phyloP scores from a whole-genome alignment of 1,139 yeast genomes.

The Geotrichum bryndzae region DNA sequence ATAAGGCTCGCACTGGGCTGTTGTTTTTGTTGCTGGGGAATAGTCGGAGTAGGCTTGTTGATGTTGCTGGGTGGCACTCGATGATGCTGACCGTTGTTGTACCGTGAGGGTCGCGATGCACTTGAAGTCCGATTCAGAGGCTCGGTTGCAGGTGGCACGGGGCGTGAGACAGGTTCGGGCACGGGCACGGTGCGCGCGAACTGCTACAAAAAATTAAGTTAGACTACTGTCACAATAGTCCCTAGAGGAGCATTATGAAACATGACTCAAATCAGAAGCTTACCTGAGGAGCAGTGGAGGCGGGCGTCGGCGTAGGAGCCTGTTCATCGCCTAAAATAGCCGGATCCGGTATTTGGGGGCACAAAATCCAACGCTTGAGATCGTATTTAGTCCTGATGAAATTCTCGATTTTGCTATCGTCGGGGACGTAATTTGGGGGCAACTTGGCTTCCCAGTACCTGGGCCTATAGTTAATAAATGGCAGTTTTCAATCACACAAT shows the following conservation, averaged over 20 bases:
- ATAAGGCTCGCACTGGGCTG: constrained; percentile 15
- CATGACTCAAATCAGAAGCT: background rate
- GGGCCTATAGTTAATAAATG: background rate
- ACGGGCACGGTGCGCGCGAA: background rate
- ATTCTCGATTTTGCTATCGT: constrained; percentile 78
- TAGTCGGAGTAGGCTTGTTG: constrained; percentile 8
- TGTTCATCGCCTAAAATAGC: constrained; percentile 33
- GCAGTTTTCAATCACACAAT: background rate
- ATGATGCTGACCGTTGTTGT: background rate
- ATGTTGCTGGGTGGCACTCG: constrained; percentile 1
- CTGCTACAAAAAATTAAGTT: background rate
- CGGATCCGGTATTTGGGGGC: constrained; percentile 54
- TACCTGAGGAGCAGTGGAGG: background rate
- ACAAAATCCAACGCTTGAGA: constrained; percentile 71
- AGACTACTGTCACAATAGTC: background rate
- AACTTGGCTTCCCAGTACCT: constrained; percentile 73
- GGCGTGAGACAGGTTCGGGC: background rate
- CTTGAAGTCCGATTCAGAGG: background rate
- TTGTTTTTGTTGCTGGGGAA: background rate
- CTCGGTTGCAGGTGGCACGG: background rate
- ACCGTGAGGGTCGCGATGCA: background rate
- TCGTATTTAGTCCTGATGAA: constrained; percentile 91
- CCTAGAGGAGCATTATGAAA: background rate
- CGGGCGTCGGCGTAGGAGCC: background rate
- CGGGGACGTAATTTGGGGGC: constrained; percentile 68